A percentile compares a stretch with the other conserved stretches of the same genome.
Conservation (phyloP, 257 asterid species). For the Solanum rostratum region DNA sequence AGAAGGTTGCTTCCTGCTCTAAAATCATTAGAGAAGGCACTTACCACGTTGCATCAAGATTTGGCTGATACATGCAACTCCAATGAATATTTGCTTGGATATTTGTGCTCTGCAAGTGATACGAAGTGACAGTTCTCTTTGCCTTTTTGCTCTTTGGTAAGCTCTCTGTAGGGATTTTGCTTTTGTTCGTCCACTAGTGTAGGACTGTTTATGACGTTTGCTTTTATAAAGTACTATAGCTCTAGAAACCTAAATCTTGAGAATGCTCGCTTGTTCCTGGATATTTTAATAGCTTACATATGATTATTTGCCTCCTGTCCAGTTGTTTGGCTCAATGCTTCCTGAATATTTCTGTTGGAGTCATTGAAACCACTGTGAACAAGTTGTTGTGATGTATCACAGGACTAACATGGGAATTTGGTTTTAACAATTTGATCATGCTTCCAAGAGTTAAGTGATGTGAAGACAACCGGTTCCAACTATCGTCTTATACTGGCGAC, state of each 20-base stretch:
- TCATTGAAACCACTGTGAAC: not conserved
- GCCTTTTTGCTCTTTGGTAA: conserved; percentile 4
- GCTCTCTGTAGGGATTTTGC: not conserved
- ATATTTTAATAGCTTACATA: not conserved
- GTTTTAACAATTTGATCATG: not conserved
- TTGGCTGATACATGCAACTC: conserved; percentile 87
- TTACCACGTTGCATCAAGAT: conserved; percentile 79
- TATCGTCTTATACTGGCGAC: not conserved
- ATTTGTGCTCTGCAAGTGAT: conserved; percentile 51
- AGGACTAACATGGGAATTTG: not conserved
- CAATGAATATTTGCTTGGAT: conserved; percentile 78
- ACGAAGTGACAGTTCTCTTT: conserved; percentile 16
- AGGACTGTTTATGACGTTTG: not conserved
- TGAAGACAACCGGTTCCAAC: not conserved
- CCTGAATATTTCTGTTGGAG: not conserved
- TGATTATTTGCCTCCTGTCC: not conserved
- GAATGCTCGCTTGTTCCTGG: not conserved
- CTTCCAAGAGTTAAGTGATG: not conserved
- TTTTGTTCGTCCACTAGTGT: not conserved
- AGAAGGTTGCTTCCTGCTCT: conserved; percentile 78
- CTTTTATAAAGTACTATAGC: not conserved
- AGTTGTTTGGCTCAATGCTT: not conserved
- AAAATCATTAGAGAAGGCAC: conserved; percentile 76
- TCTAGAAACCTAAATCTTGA: not conserved
- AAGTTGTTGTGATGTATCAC: not conserved